Percentiles rank a stretch among this genome's conserved stretches.
Conservation (phyloP, 2,329 filamentous ascomycete species). For the Phaeomoniella chlamydospora region DNA sequence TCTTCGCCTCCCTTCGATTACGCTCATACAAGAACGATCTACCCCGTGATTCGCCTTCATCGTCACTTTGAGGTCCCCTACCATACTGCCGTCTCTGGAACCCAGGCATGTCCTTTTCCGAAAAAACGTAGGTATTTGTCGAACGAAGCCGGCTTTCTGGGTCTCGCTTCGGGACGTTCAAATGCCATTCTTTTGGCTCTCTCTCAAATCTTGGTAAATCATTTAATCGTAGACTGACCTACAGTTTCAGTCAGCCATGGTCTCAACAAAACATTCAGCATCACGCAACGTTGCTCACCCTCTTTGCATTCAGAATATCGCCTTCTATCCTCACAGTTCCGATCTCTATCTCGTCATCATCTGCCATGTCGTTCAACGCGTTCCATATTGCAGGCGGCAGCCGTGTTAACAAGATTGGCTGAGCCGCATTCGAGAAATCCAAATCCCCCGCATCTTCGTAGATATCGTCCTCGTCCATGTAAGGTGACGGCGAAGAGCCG, state of each 20-base stretch:
- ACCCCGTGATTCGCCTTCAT: conserved; percentile 24
- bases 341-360: conserved; percentile 69
- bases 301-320: conserved; percentile 37
- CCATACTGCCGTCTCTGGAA: conserved; percentile 32
- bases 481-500: conserved; percentile 6
- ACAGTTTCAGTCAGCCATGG: conserved; percentile 15
- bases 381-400: conserved; percentile 72
- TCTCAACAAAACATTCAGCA: not conserved
- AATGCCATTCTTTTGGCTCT: conserved; percentile 77
- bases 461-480: conserved; percentile 41
- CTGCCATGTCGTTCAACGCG: conserved; percentile 59
- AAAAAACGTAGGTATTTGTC: conserved; percentile 81
- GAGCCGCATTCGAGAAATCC: conserved; percentile 36
- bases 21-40: conserved; percentile 31
- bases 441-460: conserved; percentile 55
- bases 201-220: conserved; percentile 52
- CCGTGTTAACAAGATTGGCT: conserved; percentile 55
- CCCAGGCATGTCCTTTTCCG: conserved; percentile 79
- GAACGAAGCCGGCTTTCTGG: conserved; percentile 31
- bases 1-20: conserved; percentile 27
- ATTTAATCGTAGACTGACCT: conserved; percentile 57
- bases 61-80: conserved; percentile 22
- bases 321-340: conserved; percentile 54
- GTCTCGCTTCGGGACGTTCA: conserved; percentile 53
- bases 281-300: conserved; percentile 18